Percentiles rank a stretch among this genome's conserved stretches.
These are phyloP conservation scores for Leccinum sublutescens DNA, from an alignment of 768 basidiomycete species.

Conservation along the genomic window DNA sequence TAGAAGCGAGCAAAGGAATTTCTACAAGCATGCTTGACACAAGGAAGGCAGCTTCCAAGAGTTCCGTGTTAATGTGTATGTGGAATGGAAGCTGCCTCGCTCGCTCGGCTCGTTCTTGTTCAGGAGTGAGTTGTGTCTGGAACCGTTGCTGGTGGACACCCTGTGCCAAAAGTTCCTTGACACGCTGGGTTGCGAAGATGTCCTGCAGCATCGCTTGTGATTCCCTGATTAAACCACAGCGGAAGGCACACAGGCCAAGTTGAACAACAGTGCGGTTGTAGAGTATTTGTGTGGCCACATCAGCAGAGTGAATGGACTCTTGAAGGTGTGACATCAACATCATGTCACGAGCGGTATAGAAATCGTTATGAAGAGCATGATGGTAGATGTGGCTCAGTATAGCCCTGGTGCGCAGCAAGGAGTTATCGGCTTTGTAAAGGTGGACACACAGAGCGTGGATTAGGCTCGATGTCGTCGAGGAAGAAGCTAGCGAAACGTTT, in stretches of 20 bases:
- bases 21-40: conserved; percentile 99
- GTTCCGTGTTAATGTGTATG: conserved; percentile 98
- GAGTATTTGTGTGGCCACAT: conserved; percentile 94
- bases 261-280: conserved; percentile 98
- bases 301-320: conserved; percentile 93
- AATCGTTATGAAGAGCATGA: conserved; percentile 94
- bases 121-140: conserved; percentile 75
- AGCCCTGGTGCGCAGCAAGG: conserved; percentile 90
- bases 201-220: conserved; percentile 90
- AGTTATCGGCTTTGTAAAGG: conserved; percentile 90
- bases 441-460: conserved; percentile 88
- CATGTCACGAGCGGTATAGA: conserved; percentile 97
- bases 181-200: conserved; percentile 94
- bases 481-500: conserved; percentile 53
- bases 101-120: conserved; percentile 97
- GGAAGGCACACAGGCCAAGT: conserved; percentile 95
- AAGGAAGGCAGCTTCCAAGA: conserved; percentile 95
- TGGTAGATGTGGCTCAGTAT: conserved; percentile 99
- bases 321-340: conserved; percentile 98
- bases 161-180: conserved; percentile 96
- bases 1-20: conserved; percentile 91
- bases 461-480: conserved; percentile 64
- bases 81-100: conserved; percentile 97
- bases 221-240: conserved; percentile 91
- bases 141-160: conserved; percentile 93